A percentile compares a stretch with the other conserved stretches of the same genome.
These are phyloP conservation scores for Claviceps paspali DNA, from an alignment of 2,329 filamentous ascomycete genomes.

Conservation along the genomic window DNA sequence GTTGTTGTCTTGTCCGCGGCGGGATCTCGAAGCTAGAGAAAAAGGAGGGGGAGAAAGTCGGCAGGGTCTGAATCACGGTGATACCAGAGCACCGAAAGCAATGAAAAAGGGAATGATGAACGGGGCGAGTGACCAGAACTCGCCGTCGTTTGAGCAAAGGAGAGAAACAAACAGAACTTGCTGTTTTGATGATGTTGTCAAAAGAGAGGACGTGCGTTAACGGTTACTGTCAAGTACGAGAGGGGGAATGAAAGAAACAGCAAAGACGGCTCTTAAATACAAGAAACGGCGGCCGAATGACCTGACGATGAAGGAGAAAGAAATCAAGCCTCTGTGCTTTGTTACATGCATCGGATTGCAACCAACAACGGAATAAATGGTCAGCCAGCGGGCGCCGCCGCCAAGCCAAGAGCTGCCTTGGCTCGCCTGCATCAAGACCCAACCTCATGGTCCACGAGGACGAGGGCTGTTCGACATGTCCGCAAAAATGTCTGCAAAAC, in stretches of 20 bases:
- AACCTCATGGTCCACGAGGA: not conserved
- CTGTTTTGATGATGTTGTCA: conserved; percentile 10
- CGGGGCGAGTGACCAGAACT: conserved; percentile 11
- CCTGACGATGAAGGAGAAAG: conserved; percentile 5
- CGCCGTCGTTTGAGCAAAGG: conserved; percentile 13
- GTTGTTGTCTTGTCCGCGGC: too few species aligned
- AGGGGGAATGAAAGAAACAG: too few species aligned
- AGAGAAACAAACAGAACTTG: conserved; percentile 16
- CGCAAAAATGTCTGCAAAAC: too few species aligned
- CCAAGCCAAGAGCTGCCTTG: too few species aligned
- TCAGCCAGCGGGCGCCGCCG: too few species aligned
- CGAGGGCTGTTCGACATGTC: conserved; percentile 1
- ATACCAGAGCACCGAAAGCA: conserved; percentile 19
- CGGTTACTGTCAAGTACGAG: conserved; percentile 10
- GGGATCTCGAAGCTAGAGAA: too few species aligned
- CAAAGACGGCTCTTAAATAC: too few species aligned
- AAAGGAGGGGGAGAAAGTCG: too few species aligned
- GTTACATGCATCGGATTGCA: too few species aligned
- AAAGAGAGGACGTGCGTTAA: conserved; percentile 23
- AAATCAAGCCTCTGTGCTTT: too few species aligned
- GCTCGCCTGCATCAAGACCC: conserved; percentile 2
- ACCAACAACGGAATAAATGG: too few species aligned
- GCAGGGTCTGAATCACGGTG: conserved; percentile 10
- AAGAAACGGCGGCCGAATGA: conserved; percentile 6
- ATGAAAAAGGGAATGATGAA: conserved; percentile 12